Conservation (phyloP, 2,329 filamentous ascomycete genomes). For the Pleurostoma richardsiae region DNA sequence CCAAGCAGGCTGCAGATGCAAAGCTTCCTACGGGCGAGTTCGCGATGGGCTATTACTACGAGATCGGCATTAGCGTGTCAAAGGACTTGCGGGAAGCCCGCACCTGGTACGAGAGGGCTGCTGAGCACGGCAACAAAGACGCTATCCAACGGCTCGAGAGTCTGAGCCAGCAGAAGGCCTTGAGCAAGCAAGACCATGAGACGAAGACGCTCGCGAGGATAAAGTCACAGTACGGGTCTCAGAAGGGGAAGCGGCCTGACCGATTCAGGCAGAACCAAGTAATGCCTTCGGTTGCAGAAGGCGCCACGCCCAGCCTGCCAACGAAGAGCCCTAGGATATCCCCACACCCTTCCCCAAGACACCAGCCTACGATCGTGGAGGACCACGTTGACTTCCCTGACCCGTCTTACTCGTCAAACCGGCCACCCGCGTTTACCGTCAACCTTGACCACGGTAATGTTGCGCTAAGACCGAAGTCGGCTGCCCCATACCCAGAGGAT, state of each 20-base stretch:
- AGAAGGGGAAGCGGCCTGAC: conserved; percentile 56
- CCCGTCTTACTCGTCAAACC: conserved; percentile 28
- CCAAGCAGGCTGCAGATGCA: conserved; percentile 74
- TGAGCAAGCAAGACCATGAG: conserved; percentile 90
- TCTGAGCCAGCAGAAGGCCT: conserved; percentile 73
- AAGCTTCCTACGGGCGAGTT: conserved; percentile 91
- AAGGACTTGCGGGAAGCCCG: conserved; percentile 77
- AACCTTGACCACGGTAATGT: conserved; percentile 34
- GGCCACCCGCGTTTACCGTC: conserved; percentile 46
- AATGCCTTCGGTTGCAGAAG: conserved; percentile 47
- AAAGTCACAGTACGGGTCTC: conserved; percentile 72
- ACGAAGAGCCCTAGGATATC: conserved; percentile 21
- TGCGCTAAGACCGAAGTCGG: conserved; percentile 43
- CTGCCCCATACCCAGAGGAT: conserved; percentile 67
- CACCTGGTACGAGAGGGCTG: conserved; percentile 86
- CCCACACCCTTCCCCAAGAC: conserved; percentile 35
- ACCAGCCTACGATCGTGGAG: conserved; percentile 28
- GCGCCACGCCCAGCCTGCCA: conserved; percentile 6
- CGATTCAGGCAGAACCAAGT: conserved; percentile 43
- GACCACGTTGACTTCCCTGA: conserved; percentile 41
- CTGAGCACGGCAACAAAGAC: conserved; percentile 88
- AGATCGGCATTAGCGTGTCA: conserved; percentile 90
- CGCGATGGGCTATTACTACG: conserved; percentile 93
- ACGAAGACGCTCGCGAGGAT: conserved; percentile 85
- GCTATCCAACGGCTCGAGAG: conserved; percentile 77